Evolutionary conservation across 768 basidiomycete species (phyloP).

Genomic region (Boletales sp.): DNA sequence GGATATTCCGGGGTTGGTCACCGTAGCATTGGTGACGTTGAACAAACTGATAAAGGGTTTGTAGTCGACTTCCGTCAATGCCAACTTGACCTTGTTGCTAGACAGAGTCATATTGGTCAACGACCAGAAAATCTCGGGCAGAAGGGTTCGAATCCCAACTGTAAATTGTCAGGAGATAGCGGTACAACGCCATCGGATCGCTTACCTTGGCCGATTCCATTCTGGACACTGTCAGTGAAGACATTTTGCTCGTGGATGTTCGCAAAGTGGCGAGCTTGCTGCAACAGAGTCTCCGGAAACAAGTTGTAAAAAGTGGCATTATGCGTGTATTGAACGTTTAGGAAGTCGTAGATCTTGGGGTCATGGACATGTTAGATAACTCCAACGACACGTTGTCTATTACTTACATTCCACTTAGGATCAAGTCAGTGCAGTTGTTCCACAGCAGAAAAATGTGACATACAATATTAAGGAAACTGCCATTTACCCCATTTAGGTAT

Average conservation of each 20-base stretch:
- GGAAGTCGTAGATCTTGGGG: constrained; percentile 67
- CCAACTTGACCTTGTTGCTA: constrained; percentile 71
- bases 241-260: constrained; percentile 75
- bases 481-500: constrained; percentile 62
- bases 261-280: constrained; percentile 70
- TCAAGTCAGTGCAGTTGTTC: constrained; percentile 6
- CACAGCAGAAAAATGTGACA: constrained; percentile 24
- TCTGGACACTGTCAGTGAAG: constrained; percentile 58
- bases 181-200: constrained; percentile 7
- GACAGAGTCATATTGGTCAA: constrained; percentile 75
- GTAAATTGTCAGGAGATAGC: not conserved
- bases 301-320: constrained; percentile 74
- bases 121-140: constrained; percentile 66
- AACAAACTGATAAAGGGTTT: constrained; percentile 88
- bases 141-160: constrained; percentile 80
- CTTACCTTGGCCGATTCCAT: constrained; percentile 74
- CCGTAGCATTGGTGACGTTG: constrained; percentile 63
- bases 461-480: constrained; percentile 65
- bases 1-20: constrained; percentile 54
- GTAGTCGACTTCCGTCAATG: constrained; percentile 76
- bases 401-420: constrained; percentile 69
- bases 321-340: constrained; percentile 73
- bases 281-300: constrained; percentile 65
- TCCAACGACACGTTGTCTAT: not conserved
- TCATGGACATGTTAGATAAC: not conserved